Evolutionary conservation across 805 yeast species (phyloP).

Genomic region (Lipomyces yamanashiensis): DNA sequence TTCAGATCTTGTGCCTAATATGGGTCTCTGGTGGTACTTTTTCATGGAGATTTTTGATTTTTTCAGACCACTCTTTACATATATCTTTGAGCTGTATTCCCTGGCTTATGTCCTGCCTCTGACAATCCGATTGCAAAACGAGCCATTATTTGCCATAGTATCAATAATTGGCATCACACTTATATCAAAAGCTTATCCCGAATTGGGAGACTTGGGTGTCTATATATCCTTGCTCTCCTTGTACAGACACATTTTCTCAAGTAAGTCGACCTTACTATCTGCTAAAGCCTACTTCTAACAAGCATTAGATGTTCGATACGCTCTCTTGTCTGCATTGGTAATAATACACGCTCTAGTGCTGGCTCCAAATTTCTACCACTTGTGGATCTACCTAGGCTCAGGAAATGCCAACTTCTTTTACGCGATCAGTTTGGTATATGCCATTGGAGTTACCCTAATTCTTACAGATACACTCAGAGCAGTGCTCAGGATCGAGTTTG

Average conservation of each 20-base stretch:
- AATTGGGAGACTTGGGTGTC: constrained; percentile 73
- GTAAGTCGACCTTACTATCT: constrained; percentile 12
- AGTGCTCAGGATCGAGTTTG: constrained; percentile 68
- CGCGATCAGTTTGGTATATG: constrained; percentile 85
- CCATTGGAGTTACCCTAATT: constrained; percentile 68
- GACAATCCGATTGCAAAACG: constrained; percentile 63
- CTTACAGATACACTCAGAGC: constrained; percentile 85
- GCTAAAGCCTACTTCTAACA: constrained; percentile 19
- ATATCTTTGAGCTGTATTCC: constrained; percentile 79
- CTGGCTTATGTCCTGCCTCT: constrained; percentile 73
- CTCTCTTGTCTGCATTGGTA: constrained; percentile 56
- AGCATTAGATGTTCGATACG: constrained; percentile 48
- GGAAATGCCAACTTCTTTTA: constrained; percentile 97
- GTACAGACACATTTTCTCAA: constrained; percentile 49
- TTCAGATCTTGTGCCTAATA: constrained; percentile 79
- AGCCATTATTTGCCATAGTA: constrained; percentile 63
- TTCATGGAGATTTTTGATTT: constrained; percentile 94
- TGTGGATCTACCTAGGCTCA: constrained; percentile 92
- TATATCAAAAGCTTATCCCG: constrained; percentile 83
- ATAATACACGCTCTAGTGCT: constrained; percentile 64
- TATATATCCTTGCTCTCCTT: constrained; percentile 55
- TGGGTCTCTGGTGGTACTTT: constrained; percentile 99
- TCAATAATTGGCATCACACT: constrained; percentile 57
- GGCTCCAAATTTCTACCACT: constrained; percentile 86
- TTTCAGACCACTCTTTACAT: constrained; percentile 79